Evolutionary conservation across 495 filamentous ascomycete genomes (phyloP).

Genomic region (Talaromyces proteolyticus): DNA sequence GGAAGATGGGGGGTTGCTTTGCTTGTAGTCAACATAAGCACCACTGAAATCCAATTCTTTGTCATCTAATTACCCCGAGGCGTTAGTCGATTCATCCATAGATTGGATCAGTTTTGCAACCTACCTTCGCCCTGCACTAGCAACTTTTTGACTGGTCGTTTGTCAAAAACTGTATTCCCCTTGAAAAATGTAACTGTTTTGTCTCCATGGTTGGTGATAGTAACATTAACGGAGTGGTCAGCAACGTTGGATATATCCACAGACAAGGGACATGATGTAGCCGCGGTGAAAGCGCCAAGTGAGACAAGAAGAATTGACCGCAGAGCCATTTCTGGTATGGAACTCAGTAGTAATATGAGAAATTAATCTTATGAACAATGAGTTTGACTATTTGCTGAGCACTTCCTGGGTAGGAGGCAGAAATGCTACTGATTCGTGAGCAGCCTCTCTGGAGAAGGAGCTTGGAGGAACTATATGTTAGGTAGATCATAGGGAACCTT

Average conservation of each 20-base stretch:
- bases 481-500: not conserved
- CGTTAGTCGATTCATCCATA: not conserved
- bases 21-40: not conserved
- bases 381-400: too few relatives aligned
- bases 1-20: not conserved
- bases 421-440: not conserved
- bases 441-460: not conserved
- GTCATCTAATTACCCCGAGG: not conserved
- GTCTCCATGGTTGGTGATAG: not conserved
- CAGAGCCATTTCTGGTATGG: not conserved
- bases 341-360: not conserved
- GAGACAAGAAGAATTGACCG: not conserved
- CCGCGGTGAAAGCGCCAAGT: not conserved
- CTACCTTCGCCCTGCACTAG: not conserved
- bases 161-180: not conserved
- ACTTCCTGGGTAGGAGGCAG: too few relatives aligned
- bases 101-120: not conserved
- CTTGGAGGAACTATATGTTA: not conserved
- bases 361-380: too few relatives aligned
- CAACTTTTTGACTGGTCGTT: not conserved
- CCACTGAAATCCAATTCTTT: not conserved
- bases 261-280: not conserved
- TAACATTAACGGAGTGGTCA: not conserved
- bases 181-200: not conserved
- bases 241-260: not conserved